Percentiles rank a stretch among this genome's conserved stretches.
Evolutionary conservation across 495 filamentous ascomycete species (phyloP).

Genomic region (Aspergillus egyptiacus): DNA sequence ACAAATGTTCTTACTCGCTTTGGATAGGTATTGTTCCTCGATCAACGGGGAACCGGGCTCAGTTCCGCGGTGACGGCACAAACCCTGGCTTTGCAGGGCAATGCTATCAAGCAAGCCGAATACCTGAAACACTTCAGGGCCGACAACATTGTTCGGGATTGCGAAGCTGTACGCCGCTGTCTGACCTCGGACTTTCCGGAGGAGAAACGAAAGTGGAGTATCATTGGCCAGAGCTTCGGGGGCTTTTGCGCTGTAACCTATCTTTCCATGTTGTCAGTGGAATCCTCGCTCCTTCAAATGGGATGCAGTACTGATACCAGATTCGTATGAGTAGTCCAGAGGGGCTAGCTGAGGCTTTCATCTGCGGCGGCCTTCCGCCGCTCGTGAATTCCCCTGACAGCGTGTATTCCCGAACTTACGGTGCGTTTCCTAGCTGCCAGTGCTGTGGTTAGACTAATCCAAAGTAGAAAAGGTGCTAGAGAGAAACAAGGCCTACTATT

Average conservation of each 20-base stretch:
- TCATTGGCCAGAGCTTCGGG: slow-evolving; percentile 87
- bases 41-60: slow-evolving; percentile 84
- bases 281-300: not conserved
- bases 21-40: slow-evolving; percentile 67
- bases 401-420: slow-evolving; percentile 68
- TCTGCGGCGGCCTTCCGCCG: slow-evolving; percentile 76
- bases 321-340: slow-evolving; percentile 48
- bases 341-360: slow-evolving; percentile 73
- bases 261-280: slow-evolving; percentile 62
- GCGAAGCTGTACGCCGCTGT: slow-evolving; percentile 72
- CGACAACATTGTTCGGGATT: slow-evolving; percentile 82
- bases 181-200: slow-evolving; percentile 64
- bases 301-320: not conserved
- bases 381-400: slow-evolving; percentile 63
- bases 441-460: not conserved
- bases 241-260: slow-evolving; percentile 81
- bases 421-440: slow-evolving; percentile 19
- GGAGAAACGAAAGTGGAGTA: slow-evolving; percentile 71
- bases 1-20: not conserved
- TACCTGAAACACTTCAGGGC: slow-evolving; percentile 86
- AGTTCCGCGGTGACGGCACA: slow-evolving; percentile 70
- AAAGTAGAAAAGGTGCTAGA: slow-evolving; percentile 50
- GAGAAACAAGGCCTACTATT: slow-evolving; percentile 71
- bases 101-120: slow-evolving; percentile 60
- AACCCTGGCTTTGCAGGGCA: slow-evolving; percentile 59